These are phyloP conservation scores for Cyamopsis tetragonoloba DNA, from an alignment of 306 rosid genomes.

Conservation along the genomic window DNA sequence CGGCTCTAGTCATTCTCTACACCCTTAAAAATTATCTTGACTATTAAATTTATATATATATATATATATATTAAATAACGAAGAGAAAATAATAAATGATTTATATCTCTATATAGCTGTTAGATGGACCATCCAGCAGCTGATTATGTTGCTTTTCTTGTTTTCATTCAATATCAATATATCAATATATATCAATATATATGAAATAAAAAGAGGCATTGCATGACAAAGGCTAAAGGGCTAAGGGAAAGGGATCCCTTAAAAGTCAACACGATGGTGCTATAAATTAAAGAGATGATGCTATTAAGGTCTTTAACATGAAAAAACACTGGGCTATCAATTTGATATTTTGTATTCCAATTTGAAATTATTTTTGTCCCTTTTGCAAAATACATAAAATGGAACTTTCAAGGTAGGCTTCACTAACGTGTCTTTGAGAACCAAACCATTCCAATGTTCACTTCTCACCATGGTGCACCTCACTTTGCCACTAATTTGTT, in stretches of 20 bases:
- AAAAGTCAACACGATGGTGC: slow-evolving; percentile 8
- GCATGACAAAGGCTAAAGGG: no score
- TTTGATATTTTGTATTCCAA: neutral
- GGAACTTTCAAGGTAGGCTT: slow-evolving; percentile 23
- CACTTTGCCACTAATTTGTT: slow-evolving; percentile 1
- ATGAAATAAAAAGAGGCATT: neutral
- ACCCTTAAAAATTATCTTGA: no score
- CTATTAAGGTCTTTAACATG: slow-evolving; percentile 13
- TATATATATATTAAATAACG: no score
- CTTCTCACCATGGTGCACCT: slow-evolving; percentile 4
- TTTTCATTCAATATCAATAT: no score
- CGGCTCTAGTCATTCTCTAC: no score
- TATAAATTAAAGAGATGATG: slow-evolving; percentile 19
- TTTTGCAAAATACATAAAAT: slow-evolving; percentile 17
- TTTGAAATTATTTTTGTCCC: neutral
- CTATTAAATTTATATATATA: no score
- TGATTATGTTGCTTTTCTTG: no score
- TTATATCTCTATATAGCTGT: no score
- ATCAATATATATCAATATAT: no score
- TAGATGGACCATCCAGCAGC: no score
- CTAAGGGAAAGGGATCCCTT: neutral
- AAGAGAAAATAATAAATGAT: no score
- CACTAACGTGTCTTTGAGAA: neutral
- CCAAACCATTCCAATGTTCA: neutral
- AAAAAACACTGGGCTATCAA: neutral